A percentile compares a stretch with the other conserved stretches of the same genome.
Evolutionary conservation across 2,329 filamentous ascomycete species (phyloP).

Genomic region (Pseudofabraea citricarpa): DNA sequence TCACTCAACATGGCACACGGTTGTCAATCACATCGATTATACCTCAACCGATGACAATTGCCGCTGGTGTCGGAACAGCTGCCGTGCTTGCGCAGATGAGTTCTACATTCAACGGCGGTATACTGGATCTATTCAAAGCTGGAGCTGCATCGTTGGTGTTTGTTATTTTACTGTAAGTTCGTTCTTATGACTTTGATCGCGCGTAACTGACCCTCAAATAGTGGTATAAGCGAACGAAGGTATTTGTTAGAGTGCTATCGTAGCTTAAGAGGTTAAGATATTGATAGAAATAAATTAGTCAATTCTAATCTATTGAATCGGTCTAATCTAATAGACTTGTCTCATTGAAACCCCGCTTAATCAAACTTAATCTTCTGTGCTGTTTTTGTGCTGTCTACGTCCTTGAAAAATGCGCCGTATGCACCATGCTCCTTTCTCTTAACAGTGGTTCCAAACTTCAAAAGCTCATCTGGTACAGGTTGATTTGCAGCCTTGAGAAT

Average conservation of each 20-base stretch:
- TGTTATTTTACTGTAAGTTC: constrained; percentile 55
- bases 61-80: constrained; percentile 39
- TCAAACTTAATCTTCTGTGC: constrained; percentile 93
- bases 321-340: too few relatives aligned
- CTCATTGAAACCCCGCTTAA: constrained; percentile 24
- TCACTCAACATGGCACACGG: constrained; percentile 39
- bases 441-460: constrained; percentile 96
- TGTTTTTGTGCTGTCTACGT: constrained; percentile 76
- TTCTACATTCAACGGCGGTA: constrained; percentile 19
- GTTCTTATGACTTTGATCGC: too few relatives aligned
- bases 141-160: constrained; percentile 47
- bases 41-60: constrained; percentile 38
- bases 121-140: constrained; percentile 37
- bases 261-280: constrained; percentile 33
- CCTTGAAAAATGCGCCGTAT: constrained; percentile 94
- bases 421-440: constrained; percentile 98
- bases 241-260: constrained; percentile 48
- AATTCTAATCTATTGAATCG: too few relatives aligned
- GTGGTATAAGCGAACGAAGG: constrained; percentile 47
- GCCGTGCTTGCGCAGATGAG: constrained; percentile 31
- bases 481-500: constrained; percentile 92
- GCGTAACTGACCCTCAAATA: too few relatives aligned
- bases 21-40: constrained; percentile 38
- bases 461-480: constrained; percentile 78
- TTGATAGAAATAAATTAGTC: not conserved